Conservation (phyloP, 805 yeast genomes). For the Schwanniomyces polymorphus region DNA sequence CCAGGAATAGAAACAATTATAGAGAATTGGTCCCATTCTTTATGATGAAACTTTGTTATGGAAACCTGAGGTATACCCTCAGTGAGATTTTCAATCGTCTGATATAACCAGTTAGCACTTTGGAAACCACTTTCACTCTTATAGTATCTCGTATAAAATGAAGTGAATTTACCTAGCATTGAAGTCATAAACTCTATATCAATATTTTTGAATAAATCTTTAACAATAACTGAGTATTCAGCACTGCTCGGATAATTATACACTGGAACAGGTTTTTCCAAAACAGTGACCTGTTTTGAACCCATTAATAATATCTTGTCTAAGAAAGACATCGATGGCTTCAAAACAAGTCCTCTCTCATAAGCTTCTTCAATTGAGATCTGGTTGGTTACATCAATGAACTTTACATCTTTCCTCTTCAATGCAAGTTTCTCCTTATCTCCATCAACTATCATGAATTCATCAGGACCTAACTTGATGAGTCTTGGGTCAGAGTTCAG, state of each 20-base stretch:
- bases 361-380: constrained; percentile 37
- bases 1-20: constrained; percentile 68
- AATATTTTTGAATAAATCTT: constrained; percentile 42
- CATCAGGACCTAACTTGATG: constrained; percentile 35
- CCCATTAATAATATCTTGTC: constrained; percentile 17
- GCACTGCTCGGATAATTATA: constrained; percentile 56
- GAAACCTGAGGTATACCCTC: constrained; percentile 24
- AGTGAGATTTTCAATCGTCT: constrained; percentile 44
- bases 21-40: constrained; percentile 76
- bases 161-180: constrained; percentile 61
- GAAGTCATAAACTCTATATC: constrained; percentile 47
- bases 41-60: constrained; percentile 57
- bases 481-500: constrained; percentile 15
- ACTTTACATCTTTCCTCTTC: constrained; percentile 47
- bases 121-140: constrained; percentile 68
- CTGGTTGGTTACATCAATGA: constrained; percentile 65
- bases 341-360: constrained; percentile 21
- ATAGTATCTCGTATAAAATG: constrained; percentile 76
- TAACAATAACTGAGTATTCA: constrained; percentile 37
- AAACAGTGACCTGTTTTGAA: constrained; percentile 23
- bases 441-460: constrained; percentile 25
- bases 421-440: constrained; percentile 36
- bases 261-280: constrained; percentile 23
- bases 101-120: constrained; percentile 69
- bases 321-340: constrained; percentile 7